Evolutionary conservation across 257 asterid genomes (phyloP).

Genomic region (Gentiana macrophylla): DNA sequence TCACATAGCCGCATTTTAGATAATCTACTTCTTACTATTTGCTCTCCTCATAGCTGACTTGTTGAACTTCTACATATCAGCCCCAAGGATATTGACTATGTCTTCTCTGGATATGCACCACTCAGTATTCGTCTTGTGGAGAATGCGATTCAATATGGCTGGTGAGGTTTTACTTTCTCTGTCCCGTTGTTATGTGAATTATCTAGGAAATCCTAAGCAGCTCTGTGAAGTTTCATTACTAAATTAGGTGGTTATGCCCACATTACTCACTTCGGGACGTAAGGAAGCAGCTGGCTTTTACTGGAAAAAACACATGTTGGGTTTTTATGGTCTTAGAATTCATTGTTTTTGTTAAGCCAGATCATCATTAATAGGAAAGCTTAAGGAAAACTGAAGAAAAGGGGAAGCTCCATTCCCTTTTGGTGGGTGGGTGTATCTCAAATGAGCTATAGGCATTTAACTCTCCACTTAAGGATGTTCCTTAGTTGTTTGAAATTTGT

Average conservation of each 20-base stretch:
- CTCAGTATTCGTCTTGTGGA: conserved; percentile 93
- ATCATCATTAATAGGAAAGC: too few species aligned
- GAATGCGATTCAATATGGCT: conserved; percentile 90
- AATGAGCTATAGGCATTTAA: too few species aligned
- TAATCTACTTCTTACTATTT: neutral
- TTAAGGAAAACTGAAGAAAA: too few species aligned
- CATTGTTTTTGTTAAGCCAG: too few species aligned
- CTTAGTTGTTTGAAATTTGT: too few species aligned
- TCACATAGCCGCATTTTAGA: neutral
- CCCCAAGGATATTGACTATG: conserved; percentile 87
- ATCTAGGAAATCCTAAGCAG: too few species aligned
- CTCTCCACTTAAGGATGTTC: too few species aligned
- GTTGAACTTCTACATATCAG: conserved; percentile 26
- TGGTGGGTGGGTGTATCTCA: too few species aligned
- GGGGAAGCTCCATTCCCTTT: too few species aligned
- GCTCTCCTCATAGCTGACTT: conserved; percentile 13
- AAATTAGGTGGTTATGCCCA: neutral
- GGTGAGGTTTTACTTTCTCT: conserved; percentile 43
- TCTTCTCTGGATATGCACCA: conserved; percentile 97
- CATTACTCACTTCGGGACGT: neutral
- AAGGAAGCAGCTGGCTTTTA: neutral
- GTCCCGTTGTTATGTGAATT: conserved; percentile 2
- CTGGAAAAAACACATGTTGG: neutral
- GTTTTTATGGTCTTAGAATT: too few species aligned
- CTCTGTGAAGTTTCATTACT: neutral